A percentile compares a stretch with the other conserved stretches of the same genome.
Conservation (phyloP, 495 filamentous ascomycete species). For the Aspergillus nanangensis region DNA sequence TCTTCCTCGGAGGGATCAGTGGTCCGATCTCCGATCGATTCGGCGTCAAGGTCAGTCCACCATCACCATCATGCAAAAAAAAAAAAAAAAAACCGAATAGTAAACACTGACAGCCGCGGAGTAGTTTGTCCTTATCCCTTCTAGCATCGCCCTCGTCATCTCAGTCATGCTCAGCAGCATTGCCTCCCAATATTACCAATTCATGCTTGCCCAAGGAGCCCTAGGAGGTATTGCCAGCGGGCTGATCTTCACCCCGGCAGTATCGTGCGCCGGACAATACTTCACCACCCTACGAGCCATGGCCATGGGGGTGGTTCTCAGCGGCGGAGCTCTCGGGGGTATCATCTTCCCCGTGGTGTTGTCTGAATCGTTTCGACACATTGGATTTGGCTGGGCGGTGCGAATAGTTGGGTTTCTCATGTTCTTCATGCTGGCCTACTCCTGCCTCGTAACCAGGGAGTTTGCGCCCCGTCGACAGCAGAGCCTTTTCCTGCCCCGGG, state of each 20-base stretch:
- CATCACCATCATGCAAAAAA: too few species aligned
- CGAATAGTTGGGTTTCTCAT: slow-evolving; percentile 59
- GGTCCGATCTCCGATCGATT: slow-evolving; percentile 27
- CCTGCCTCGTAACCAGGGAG: slow-evolving; percentile 25
- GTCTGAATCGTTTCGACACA: slow-evolving; percentile 13
- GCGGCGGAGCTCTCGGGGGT: slow-evolving; percentile 33
- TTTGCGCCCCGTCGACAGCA: slow-evolving; percentile 4
- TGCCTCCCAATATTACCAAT: slow-evolving; percentile 29
- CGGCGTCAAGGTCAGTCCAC: slow-evolving; percentile 16
- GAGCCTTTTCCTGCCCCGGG: slow-evolving; percentile 2
- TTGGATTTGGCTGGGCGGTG: slow-evolving; percentile 58
- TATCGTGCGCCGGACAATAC: slow-evolving; percentile 26
- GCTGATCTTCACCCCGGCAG: slow-evolving; percentile 15
- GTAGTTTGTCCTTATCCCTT: slow-evolving; percentile 8
- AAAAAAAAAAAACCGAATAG: too few species aligned
- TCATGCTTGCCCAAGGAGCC: slow-evolving; percentile 23
- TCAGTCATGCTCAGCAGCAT: slow-evolving; percentile 42
- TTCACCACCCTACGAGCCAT: slow-evolving; percentile 29
- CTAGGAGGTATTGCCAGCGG: slow-evolving; percentile 13
- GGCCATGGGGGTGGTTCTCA: slow-evolving; percentile 29
- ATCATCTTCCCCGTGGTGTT: slow-evolving; percentile 26
- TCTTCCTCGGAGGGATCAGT: slow-evolving; percentile 16
- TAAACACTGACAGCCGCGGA: neutral
- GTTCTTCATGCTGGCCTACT: slow-evolving; percentile 34
- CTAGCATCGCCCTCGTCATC: slow-evolving; percentile 19